Conservation (phyloP, 192 early-diverging fungal genomes). For the Lobosporangium transversale region DNA sequence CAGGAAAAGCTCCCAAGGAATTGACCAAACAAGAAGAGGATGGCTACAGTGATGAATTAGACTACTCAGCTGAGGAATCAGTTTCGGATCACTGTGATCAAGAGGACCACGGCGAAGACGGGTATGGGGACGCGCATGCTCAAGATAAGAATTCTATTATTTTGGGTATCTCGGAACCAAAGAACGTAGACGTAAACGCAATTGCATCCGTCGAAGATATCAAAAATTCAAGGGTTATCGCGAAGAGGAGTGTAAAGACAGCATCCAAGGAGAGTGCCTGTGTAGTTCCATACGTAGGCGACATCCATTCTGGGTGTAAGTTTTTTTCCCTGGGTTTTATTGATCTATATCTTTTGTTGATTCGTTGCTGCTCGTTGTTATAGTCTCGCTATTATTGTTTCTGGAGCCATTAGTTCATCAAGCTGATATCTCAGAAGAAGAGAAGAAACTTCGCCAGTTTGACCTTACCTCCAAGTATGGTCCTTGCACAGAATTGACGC, state of each 20-base stretch:
- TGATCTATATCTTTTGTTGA: not conserved
- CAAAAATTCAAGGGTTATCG: not conserved
- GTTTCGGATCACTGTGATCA: not conserved
- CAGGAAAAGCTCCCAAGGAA: too few relatives aligned
- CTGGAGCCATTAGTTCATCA: constrained; percentile 22
- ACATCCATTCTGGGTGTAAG: constrained; percentile 48
- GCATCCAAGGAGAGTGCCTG: not conserved
- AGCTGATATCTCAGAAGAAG: constrained; percentile 20
- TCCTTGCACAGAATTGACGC: constrained; percentile 39
- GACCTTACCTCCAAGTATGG: constrained; percentile 42
- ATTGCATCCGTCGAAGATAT: not conserved
- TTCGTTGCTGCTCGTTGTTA: not conserved
- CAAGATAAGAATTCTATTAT: not conserved
- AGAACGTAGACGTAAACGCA: too few relatives aligned
- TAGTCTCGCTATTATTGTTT: not conserved
- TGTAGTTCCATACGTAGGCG: constrained; percentile 32
- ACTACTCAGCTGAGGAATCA: constrained; percentile 17
- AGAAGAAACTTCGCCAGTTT: constrained; percentile 44
- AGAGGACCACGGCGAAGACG: constrained; percentile 8
- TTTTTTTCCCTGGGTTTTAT: not conserved
- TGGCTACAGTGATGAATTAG: constrained; percentile 25
- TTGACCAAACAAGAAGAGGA: too few relatives aligned
- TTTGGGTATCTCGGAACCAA: too few relatives aligned
- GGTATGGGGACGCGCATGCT: not conserved
- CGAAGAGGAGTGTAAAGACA: too few relatives aligned